A percentile compares a stretch with the other conserved stretches of the same genome.
Evolutionary conservation across 2,329 filamentous ascomycete species (phyloP).

Genomic region (Colletotrichum incanum): DNA sequence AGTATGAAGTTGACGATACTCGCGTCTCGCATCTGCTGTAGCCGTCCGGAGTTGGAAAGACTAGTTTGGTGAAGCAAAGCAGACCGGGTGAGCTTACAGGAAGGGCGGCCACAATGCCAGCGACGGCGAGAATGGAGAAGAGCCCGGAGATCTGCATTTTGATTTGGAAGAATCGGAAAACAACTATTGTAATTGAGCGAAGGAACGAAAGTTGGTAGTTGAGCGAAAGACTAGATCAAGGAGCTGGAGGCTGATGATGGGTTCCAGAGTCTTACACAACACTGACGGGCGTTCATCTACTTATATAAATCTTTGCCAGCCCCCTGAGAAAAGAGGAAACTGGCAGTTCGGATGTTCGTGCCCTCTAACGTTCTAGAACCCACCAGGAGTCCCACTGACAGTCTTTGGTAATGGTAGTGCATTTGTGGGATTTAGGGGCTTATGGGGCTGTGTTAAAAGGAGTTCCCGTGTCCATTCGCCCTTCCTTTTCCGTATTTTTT

Average conservation of each 20-base stretch:
- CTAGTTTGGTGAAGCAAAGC: too few relatives aligned
- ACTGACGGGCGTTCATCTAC: slow-evolving; percentile 4
- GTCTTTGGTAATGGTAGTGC: background rate
- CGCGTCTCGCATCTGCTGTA: background rate
- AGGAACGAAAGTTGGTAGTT: slow-evolving; percentile 1
- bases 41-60: too few relatives aligned
- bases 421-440: slow-evolving; percentile 18
- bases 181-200: background rate
- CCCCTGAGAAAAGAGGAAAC: slow-evolving; percentile 4
- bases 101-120: slow-evolving; percentile 22
- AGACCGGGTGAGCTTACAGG: slow-evolving; percentile 16
- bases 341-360: background rate
- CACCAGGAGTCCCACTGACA: background rate
- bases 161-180: background rate
- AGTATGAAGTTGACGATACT: background rate
- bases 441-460: slow-evolving; percentile 19
- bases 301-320: slow-evolving; percentile 15
- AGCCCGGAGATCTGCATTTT: slow-evolving; percentile 36
- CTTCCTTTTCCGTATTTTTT: background rate
- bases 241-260: slow-evolving; percentile 26
- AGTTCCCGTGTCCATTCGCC: background rate
- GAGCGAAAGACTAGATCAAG: slow-evolving; percentile 17
- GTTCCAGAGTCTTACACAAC: too few relatives aligned
- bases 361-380: background rate
- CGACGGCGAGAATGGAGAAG: slow-evolving; percentile 30